Base-by-base conservation (phyloP, 805 yeast species). In the Spathaspora arborariae region DNA sequence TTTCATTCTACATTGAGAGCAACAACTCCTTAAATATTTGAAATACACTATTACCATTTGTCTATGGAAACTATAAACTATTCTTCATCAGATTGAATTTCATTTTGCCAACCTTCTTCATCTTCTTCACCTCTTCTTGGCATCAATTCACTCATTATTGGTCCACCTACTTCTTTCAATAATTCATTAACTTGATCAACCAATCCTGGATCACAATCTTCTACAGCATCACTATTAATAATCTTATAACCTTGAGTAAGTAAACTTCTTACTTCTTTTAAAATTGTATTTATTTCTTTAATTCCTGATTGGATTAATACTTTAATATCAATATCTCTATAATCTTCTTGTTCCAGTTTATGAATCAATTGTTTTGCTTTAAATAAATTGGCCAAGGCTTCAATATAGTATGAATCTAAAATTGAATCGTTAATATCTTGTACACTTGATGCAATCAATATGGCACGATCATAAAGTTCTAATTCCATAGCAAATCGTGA, bases 391-490 rank as follows among this genome's bases (percentile, higher is more conserved):
- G 94, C 81, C 56, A 91, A 80, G 0, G 94, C 95, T 58, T 88
- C 95, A 52, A 90, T 68, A 62, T 94, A 94, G 59, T 79, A 85
- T 35, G 84, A 76, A 57, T 94, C 98, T 47, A 88, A 72, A 50
- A 88, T 81, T 56, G 82, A 84, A 56, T 92, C 97, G 66, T 92
- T 90, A 40, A 92, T 79, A 50, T 86, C 92, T 56, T 84, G 84
- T 15, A 84, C 74, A 20, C 76, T 75, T 15, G 76, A 67, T 10
- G 89, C 74, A n/a, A 89, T 81, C n/a, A 78, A 75, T 3, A 80
- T 69, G 2, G 87, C 87, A 15, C 75, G 56, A 34, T 87, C 96
- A 57, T 81, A 82, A 52, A 80, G 63, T 18, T 84, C 92, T 58
- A 88, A 69, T 64, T 94, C 98, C 38, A 88, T 74, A 51, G 90